Conservation (phyloP, 2,329 filamentous ascomycete species). For the Sporothrix curviconia region DNA sequence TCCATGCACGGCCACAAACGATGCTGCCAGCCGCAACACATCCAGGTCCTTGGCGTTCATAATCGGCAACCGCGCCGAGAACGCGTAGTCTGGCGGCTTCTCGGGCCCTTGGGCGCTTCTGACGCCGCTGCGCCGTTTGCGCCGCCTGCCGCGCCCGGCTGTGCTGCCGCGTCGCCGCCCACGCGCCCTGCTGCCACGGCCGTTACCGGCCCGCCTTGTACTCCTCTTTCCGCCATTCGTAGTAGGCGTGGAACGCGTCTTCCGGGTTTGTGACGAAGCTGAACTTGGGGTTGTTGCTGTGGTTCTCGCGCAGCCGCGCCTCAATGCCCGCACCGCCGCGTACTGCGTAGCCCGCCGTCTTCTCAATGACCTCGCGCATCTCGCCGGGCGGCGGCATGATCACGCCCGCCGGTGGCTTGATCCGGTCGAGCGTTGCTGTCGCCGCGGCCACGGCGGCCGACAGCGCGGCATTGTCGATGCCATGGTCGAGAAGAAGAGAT, state of each 20-base stretch:
- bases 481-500: not conserved
- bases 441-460: conserved; percentile 45
- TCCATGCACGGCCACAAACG: conserved; percentile 90
- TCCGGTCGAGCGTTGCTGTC: conserved; percentile 50
- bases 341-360: conserved; percentile 87
- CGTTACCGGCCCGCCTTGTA: conserved; percentile 79
- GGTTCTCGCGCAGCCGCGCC: conserved; percentile 78
- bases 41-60: conserved; percentile 91
- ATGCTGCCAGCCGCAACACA: conserved; percentile 67
- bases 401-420: conserved; percentile 74
- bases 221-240: conserved; percentile 83
- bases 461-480: conserved; percentile 12
- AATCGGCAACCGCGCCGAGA: conserved; percentile 93
- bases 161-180: conserved; percentile 52
- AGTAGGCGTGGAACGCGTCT: conserved; percentile 84
- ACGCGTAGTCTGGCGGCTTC: conserved; percentile 80
- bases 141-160: conserved; percentile 18
- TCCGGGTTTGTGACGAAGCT: conserved; percentile 74
- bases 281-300: conserved; percentile 80
- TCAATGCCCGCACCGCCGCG: conserved; percentile 64
- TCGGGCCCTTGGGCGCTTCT: conserved; percentile 66
- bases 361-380: conserved; percentile 79
- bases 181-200: conserved; percentile 68
- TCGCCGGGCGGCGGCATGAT: conserved; percentile 81
- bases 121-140: conserved; percentile 30